Conservation (phyloP, 768 basidiomycete species). For the Clavaria fumosa region DNA sequence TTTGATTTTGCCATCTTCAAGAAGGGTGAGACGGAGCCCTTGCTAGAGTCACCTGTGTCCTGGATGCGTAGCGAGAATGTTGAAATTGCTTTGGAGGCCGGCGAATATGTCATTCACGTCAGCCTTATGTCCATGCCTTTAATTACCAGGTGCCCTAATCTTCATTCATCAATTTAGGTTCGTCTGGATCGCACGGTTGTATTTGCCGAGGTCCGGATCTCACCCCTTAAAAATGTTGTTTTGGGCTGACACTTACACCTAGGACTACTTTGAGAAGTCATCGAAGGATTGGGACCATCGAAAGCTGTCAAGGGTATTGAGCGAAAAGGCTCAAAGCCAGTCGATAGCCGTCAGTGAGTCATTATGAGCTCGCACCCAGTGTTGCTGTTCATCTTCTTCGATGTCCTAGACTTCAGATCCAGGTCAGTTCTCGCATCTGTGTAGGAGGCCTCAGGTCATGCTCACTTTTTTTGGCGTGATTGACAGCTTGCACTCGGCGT, state of each 20-base stretch:
- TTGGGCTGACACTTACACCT: neutral
- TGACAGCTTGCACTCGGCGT: no score
- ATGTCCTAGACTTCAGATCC: no score
- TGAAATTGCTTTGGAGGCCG: constrained; percentile 25
- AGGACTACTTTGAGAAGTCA: constrained; percentile 19
- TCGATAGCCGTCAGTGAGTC: constrained; percentile 20
- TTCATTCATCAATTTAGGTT: neutral
- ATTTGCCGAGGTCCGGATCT: neutral
- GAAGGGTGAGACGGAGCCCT: constrained; percentile 22
- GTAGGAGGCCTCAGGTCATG: no score
- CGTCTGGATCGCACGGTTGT: neutral
- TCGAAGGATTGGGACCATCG: constrained; percentile 18
- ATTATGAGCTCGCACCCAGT: no score
- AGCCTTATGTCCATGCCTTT: neutral
- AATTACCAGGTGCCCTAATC: neutral
- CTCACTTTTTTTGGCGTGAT: no score
- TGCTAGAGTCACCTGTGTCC: constrained; percentile 21
- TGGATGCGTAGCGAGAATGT: constrained; percentile 23
- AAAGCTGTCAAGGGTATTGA: constrained; percentile 15
- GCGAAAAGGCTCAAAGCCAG: constrained; percentile 17
- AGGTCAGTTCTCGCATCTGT: no score
- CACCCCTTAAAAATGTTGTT: neutral
- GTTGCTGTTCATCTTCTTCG: no score
- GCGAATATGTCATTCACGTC: constrained; percentile 29
- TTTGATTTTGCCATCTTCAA: constrained; percentile 34